Base-by-base conservation (phyloP, 805 yeast genomes). In the Kodamaea kaohsiungensis region DNA sequence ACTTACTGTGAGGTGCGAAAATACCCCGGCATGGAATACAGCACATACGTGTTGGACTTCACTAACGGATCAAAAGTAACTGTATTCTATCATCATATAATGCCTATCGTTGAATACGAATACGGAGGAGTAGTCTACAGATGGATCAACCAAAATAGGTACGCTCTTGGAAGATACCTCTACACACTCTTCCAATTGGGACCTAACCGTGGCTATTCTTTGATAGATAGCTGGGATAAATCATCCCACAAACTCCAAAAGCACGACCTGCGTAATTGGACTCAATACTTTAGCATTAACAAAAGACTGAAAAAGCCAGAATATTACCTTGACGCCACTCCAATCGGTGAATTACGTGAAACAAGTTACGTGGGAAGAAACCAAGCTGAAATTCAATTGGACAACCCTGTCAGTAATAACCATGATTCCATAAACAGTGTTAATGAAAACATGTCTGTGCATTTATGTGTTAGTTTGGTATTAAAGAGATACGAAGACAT, bases 61-160 rank as follows among this genome's bases (percentile, higher is more conserved):
- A n/a, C 18, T 13, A 45, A 10, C 12, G 48, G 48, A 2, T 22
- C 30, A 30, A 39, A 38, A 22, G 46, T 54, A 6, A 48, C 46
- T 7, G 51, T 51, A 9, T 54, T 54, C 33, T 27, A 46, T 43
- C 57, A 54, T 35, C 43, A 48, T 16, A 4, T 48, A 25, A 43
- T 51, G 37, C 57, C 57, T 12, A 54, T 54, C 22, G 35, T 46
- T 7, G 57, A 54, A 27, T 54, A 54, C 27, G 53, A 48, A 43
- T 45, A 45, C 46, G 35, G 45, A 15, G 57, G 53, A 9, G 40
- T 17, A 3, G 51, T 51, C n/a, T 54, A 51, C 35, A 37, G 57
- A 12, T 51, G 57, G 57, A 19, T 54, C 16, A 46, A 51, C 40
- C 47, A 48, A 22, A 47, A 19, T 9, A 46, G 30, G 25, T 48